Evolutionary conservation across 1,139 yeast genomes (phyloP), one percentile per base, ranked within the genome.

Genomic region (Sugiyamaella xylanicola): DNA sequence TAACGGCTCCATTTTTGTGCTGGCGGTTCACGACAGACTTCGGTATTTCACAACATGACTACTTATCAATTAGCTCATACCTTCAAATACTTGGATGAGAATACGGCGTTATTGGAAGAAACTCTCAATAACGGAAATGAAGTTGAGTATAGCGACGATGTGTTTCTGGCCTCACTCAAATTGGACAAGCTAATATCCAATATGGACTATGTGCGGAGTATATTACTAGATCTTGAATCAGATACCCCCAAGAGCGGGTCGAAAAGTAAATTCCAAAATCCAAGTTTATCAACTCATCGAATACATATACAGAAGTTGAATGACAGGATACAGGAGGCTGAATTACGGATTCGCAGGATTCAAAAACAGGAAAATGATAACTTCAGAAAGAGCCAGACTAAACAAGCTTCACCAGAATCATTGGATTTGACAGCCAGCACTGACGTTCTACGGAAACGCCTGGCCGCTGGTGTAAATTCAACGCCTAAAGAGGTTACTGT

Each of bases 141-240:
- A 15, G 48, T 39, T 2, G 47, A 27, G 13, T 61, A 55, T 43
- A 56, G 56, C 29, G 62, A 61, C 45, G 62, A 60, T 27, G 58
- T 58, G 46, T 65, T 64, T 42, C 46, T 65, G 37, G 56, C 57
- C 13, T 59, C 63, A 20, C 55, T 65, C 35, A 59, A 60, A 44
- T 56, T 64, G 15, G 59, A 63, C 44, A 64, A 63, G 50, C 54
- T 65, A 16, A 40, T 53, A 11, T 57, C 56, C 39, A 65, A 64
- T 50, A 59, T 64, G 57, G 66, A 65, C 55, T 56, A 58, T 27
- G 66, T 63, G 5, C 55, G 68, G 41, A 57, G 64, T 48, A 51
- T 57, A 3, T 48, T 65, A 22, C 52, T 64, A 36, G 64, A 63
- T 37, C 55, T 63, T 15, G 67, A 65, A 42, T 37, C 54, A 13